Evolutionary conservation across 441 rosid species (phyloP), one percentile per base, ranked within the genome.

Genomic region (Croton setiger): DNA sequence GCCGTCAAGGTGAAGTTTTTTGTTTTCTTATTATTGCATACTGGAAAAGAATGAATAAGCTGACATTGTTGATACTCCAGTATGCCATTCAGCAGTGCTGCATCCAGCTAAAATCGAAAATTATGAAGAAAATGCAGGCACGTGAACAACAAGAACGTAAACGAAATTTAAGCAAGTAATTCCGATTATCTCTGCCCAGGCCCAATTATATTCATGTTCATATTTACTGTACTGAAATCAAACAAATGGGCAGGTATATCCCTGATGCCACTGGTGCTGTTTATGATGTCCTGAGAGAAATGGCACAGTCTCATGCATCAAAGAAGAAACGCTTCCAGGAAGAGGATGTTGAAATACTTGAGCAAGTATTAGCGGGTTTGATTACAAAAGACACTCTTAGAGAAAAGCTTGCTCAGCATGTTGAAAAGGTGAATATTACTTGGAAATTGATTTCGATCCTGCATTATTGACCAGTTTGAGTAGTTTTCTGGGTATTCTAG

Each of bases 61-160:
- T 79, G 62, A 76, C 67, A 56, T 31, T 74, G n/a, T 60, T 27
- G 3, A 53, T 68, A 75, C 31, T 80, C 33, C 86, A 95, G 99
- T 84, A 84, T 73, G 97, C 97, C 59, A 80, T 92, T 72, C 91
- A 92, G 80, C 98, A 95, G 75, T 95, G 99, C 81, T 95, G 99
- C 86, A 82, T 81, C 84, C 99, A 95, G 82, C 88, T 95, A 57
- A 95, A 92, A 80, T 82, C 87, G 63, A 95, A 95, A 83, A 92
- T 95, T 73, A 76, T 89, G 60, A 89, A 83, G 85, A 92, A 80
- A 78, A 72, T 87, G 73, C 99, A 88, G 74, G 97, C 95, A 1
- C 96, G 97, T 56, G 99, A 95, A 73, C 99, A 92, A 68, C 98
- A 92, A 83, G 97, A 90, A 83, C 82, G 97, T 31, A 95, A 92